Base-by-base conservation (phyloP, 208 protist genomes). In the Trichomonas tenax region DNA sequence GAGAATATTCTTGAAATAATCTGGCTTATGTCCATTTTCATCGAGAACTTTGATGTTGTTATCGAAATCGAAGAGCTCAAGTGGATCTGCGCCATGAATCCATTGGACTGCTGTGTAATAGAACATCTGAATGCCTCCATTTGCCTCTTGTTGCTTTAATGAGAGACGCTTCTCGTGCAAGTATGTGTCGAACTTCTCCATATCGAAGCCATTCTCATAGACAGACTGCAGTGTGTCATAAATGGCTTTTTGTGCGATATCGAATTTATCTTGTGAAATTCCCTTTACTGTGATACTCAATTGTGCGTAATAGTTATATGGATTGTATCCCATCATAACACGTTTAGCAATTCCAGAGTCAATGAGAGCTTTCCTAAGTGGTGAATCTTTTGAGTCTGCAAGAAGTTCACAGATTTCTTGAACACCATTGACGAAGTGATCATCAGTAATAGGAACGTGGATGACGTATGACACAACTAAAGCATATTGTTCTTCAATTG, bases 121-220 rank as follows among this genome's bases (percentile, higher is more conserved):
- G 2, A 48, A 93, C 2, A 51, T 34, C 0, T 41, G 21, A 34
- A 51, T 15, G 6, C 40, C 44, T 44, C 10, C 46, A 10, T 93
- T 38, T 51, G 3, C 31, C 10, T 8, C 1, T 93, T 34, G 14
- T 38, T 58, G 14, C 9, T 10, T 41, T 0, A 26, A 38, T 34
- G 15, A 6, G 2, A 82, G 2, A 81, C 72, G n/a, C 48, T 96
- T 96, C 96, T 82, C 45, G 45, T 96, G 89, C 1, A 96, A 40
- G 0, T 96, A 11, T 45, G 45, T 90, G 11, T 96, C 89, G 31
- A 96, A 34, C n/a, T 90, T 34, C 9, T 95, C 26, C 51, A 46
- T 45, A 41, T 86, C 44, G 45, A 96, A 96, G 0, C 86, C 82
- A 49, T 88, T 36, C 34, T 82, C 10, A n/a, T 63, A 46, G 6